These are phyloP conservation scores for Nothopassalora personata DNA, from an alignment of 2,329 filamentous ascomycete genomes.

Conservation along the genomic window DNA sequence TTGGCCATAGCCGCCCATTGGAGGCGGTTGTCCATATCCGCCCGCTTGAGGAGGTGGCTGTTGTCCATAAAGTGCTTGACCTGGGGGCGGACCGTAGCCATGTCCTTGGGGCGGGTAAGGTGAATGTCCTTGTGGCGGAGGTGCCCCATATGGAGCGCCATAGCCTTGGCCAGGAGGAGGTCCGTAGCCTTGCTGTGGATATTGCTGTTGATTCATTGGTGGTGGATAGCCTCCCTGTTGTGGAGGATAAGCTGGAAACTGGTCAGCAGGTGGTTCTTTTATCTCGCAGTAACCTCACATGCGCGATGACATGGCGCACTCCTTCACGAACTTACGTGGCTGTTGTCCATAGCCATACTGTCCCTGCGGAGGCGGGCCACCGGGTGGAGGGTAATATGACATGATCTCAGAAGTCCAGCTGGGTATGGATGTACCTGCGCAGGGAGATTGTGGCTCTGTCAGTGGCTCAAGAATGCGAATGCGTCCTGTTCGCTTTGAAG, in stretches of 20 bases:
- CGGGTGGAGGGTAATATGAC: conserved; percentile 15
- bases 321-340: conserved; percentile 12
- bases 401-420: conserved; percentile 6
- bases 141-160: not conserved
- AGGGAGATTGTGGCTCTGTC: conserved; percentile 1
- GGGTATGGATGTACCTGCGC: not conserved
- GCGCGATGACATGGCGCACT: not conserved
- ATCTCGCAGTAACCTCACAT: not conserved
- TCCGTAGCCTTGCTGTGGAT: conserved; percentile 13
- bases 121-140: conserved; percentile 2
- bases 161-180: conserved; percentile 17
- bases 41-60: conserved; percentile 5
- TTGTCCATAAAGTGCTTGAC: conserved; percentile 12
- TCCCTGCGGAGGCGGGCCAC: conserved; percentile 7
- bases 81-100: conserved; percentile 21
- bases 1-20: not conserved
- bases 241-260: conserved; percentile 12
- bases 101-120: conserved; percentile 3
- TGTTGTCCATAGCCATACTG: not conserved
- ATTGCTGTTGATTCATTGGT: conserved; percentile 13
- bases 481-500: not conserved
- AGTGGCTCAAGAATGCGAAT: not conserved
- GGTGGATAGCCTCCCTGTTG: conserved; percentile 15
- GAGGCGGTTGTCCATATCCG: conserved; percentile 8
- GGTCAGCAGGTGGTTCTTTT: conserved; percentile 7